Conservation (phyloP, 2,329 filamentous ascomycete genomes). For the Leptosphaerulina australis region DNA sequence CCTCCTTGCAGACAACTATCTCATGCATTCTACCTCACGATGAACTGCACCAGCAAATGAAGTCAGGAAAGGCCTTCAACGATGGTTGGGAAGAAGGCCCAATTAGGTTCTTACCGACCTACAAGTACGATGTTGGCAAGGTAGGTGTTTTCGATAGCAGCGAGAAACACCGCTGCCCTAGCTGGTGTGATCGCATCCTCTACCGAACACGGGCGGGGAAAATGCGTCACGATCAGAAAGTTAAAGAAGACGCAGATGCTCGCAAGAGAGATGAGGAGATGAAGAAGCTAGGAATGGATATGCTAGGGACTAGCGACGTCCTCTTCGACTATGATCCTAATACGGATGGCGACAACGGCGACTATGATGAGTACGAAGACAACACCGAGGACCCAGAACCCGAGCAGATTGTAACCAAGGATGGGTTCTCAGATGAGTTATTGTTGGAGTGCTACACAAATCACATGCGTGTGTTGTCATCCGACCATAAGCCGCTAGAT, state of each 20-base stretch:
- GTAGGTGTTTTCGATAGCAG: slow-evolving; percentile 92
- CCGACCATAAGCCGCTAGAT: slow-evolving; percentile 91
- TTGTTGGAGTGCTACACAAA: slow-evolving; percentile 75
- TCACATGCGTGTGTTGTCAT: slow-evolving; percentile 87
- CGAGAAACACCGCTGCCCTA: slow-evolving; percentile 89
- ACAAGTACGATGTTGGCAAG: slow-evolving; percentile 97
- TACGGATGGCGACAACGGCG: slow-evolving; percentile 65
- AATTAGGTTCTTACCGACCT: slow-evolving; percentile 89
- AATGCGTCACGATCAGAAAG: slow-evolving; percentile 66
- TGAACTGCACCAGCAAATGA: slow-evolving; percentile 77
- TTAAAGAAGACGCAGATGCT: slow-evolving; percentile 68
- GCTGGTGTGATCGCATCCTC: slow-evolving; percentile 95
- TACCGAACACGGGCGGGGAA: slow-evolving; percentile 78
- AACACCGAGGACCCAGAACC: slow-evolving; percentile 50
- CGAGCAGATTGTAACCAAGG: slow-evolving; percentile 62
- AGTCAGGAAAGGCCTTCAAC: slow-evolving; percentile 77
- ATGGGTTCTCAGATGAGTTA: slow-evolving; percentile 63
- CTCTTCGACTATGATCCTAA: slow-evolving; percentile 91
- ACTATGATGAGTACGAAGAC: slow-evolving; percentile 43
- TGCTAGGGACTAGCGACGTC: slow-evolving; percentile 78
- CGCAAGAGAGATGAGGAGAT: slow-evolving; percentile 82
- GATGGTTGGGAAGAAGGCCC: slow-evolving; percentile 91
- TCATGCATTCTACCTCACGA: slow-evolving; percentile 88
- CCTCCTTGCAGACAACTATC: slow-evolving; percentile 86
- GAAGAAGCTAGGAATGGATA: slow-evolving; percentile 76